These are phyloP conservation scores for Plectosphaerella sp. DNA, from an alignment of 2,329 filamentous ascomycete species.

Conservation along the genomic window DNA sequence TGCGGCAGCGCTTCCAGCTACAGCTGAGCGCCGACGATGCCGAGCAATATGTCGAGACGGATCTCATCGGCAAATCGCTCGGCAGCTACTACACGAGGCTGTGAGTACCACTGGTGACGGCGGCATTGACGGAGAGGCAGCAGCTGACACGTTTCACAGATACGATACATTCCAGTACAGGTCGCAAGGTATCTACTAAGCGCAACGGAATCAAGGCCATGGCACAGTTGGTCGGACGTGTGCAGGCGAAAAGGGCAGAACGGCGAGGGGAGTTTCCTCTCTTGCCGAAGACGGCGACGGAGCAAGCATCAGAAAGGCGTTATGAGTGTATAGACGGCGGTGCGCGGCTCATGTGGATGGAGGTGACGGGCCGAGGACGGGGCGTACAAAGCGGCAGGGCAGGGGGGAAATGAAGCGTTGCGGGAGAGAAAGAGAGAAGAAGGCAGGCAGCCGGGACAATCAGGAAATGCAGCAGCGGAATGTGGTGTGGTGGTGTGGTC, in stretches of 20 bases:
- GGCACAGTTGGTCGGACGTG: too few relatives aligned
- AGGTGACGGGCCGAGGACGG: too few relatives aligned
- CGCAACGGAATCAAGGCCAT: too few relatives aligned
- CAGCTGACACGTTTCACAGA: slow-evolving; percentile 32
- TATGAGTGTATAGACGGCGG: slow-evolving; percentile 4
- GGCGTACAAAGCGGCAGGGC: slow-evolving; percentile 5
- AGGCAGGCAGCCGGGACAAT: too few relatives aligned
- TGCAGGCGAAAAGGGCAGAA: neutral
- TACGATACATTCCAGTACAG: slow-evolving; percentile 86
- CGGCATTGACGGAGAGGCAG: slow-evolving; percentile 5
- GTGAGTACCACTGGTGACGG: slow-evolving; percentile 46
- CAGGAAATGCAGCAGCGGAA: too few relatives aligned
- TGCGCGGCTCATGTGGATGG: neutral
- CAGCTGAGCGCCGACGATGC: slow-evolving; percentile 80
- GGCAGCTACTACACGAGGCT: slow-evolving; percentile 85
- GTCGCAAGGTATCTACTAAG: slow-evolving; percentile 79
- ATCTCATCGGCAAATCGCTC: slow-evolving; percentile 74
- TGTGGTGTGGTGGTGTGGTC: too few relatives aligned
- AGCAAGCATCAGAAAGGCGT: slow-evolving; percentile 1
- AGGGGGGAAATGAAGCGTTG: slow-evolving; percentile 9
- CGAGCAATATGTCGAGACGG: slow-evolving; percentile 74
- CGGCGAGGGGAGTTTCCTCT: neutral
- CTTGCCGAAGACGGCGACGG: too few relatives aligned
- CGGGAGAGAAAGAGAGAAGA: too few relatives aligned
- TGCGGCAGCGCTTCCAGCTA: slow-evolving; percentile 74